Conservation (phyloP, 78 protist genomes). For the Speleostelium caveatum region DNA sequence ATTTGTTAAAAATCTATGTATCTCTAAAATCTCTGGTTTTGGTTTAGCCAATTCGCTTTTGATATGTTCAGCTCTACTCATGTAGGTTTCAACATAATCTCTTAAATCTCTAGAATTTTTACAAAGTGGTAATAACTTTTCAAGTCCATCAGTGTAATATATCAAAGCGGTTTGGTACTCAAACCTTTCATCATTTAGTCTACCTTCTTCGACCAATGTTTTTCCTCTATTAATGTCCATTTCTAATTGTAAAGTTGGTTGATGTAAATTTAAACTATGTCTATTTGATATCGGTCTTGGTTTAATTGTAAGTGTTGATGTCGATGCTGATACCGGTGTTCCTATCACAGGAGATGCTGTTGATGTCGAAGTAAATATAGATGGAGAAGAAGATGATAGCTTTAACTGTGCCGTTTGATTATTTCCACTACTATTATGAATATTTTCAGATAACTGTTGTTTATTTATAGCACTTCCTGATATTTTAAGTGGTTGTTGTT, state of each 20-base stretch:
- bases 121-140: constrained; percentile 23
- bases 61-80: constrained; percentile 54
- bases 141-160: constrained; percentile 61
- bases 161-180: constrained; percentile 1
- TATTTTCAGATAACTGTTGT: too few species aligned
- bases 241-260: neutral
- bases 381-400: too few species aligned
- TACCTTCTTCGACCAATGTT: constrained; percentile 18
- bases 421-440: too few species aligned
- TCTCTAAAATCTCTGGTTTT: neutral
- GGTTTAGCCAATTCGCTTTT: constrained; percentile 4
- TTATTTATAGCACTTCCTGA: too few species aligned
- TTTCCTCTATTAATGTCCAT: neutral
- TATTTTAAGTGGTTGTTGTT: too few species aligned
- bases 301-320: constrained; percentile 3
- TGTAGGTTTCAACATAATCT: constrained; percentile 23
- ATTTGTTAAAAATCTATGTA: neutral
- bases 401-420: too few species aligned
- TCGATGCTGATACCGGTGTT: neutral
- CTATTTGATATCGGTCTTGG: neutral
- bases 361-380: neutral
- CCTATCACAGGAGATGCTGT: constrained; percentile 1
- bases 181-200: constrained; percentile 16
- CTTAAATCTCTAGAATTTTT: constrained; percentile 33
- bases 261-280: neutral